Evolutionary conservation across 768 basidiomycete genomes (phyloP), one percentile per base, ranked within the genome.

Genomic region (Royoungia palumana): DNA sequence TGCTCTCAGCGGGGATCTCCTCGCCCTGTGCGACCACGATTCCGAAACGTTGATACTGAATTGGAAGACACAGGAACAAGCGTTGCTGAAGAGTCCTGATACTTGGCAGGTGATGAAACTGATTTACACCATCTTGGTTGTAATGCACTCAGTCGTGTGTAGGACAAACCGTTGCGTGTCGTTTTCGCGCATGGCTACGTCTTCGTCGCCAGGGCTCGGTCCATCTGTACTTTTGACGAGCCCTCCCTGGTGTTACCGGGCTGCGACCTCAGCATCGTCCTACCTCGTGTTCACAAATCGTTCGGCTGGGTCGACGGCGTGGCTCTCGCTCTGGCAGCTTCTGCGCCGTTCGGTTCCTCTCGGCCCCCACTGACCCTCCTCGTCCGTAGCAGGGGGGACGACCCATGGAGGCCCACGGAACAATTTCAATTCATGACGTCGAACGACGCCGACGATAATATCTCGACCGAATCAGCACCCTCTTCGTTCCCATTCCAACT

Each of bases 291-390:
- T 0, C 59, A 73, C 34, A 75, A 73, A 1, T 78, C 79, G 3
- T 85, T 84, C 55, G 84, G 84, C 14, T 86, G 84, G 84, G 75
- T 84, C 13, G 85, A 86, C 45, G 78, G 79, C 8, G 71, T 82
- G 32, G 75, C 75, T 2, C 72, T 78, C 2, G 53, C 69, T 1
- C 53, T 63, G 48, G 38, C 41, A 16, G 45, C 54, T 11, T 21
- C 44, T 17, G 27, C 35, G 1, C 41, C 44, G 17, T 30, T n/a
- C 5, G 10, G 28, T 21, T 30, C 41, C 25, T 27, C 43, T 28
- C 55, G 42, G 12, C 35, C 47, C 19, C 22, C 70, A 0, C 54
- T 83, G 16, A 75, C 76, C 0, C 71, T 86, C 42, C 72, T 87
- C 9, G 63, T 84, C 14, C 79, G 83, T 17, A 71, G 75, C 27